Conservation (phyloP, 2,329 filamentous ascomycete species). For the Cytospora chrysosperma region DNA sequence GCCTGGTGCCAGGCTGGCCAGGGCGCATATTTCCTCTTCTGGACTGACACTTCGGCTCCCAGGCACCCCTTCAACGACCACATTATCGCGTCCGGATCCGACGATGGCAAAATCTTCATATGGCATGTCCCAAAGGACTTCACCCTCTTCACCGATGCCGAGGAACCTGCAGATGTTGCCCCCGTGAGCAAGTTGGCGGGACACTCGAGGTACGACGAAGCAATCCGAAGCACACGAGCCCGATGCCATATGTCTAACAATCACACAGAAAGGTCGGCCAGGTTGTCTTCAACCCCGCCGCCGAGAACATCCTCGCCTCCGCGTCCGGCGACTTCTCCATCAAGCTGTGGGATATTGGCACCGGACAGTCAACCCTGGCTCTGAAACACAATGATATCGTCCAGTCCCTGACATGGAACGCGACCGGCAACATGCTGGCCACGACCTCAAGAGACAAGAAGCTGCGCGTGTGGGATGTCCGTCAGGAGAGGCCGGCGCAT, state of each 20-base stretch:
- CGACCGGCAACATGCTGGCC: constrained; percentile 78
- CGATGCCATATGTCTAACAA: background rate
- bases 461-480: constrained; percentile 93
- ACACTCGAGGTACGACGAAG: constrained; percentile 69
- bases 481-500: constrained; percentile 84
- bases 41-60: constrained; percentile 5
- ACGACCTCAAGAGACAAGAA: constrained; percentile 99
- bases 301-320: constrained; percentile 92
- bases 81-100: constrained; percentile 87
- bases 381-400: constrained; percentile 90
- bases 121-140: constrained; percentile 94
- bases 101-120: constrained; percentile 95
- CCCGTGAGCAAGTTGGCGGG: constrained; percentile 81
- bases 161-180: constrained; percentile 77
- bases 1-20: background rate
- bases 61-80: constrained; percentile 97
- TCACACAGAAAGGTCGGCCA: constrained; percentile 85
- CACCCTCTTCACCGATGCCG: constrained; percentile 77
- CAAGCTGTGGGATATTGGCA: constrained; percentile 92
- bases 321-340: constrained; percentile 92
- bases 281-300: constrained; percentile 95
- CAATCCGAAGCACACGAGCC: constrained; percentile 16
- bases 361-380: constrained; percentile 70
- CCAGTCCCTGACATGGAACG: constrained; percentile 94
- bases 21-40: background rate